Base-by-base conservation (phyloP, 768 basidiomycete species). In the Tulasnella sp. region DNA sequence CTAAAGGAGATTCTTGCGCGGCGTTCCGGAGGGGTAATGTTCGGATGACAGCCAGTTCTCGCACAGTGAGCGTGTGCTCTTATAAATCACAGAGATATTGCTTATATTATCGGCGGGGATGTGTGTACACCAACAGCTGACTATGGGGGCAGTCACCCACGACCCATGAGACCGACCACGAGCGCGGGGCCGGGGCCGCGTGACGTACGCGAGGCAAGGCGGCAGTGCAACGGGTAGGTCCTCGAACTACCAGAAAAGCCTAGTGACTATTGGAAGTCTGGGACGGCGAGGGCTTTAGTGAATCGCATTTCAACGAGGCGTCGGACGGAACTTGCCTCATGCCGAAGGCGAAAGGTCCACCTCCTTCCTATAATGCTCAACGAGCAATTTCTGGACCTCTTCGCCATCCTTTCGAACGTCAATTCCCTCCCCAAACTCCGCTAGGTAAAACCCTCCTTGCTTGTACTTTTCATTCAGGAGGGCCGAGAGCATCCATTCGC, bases 401-500 rank as follows among this genome's bases (percentile, higher is more conserved):
- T 72, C 71, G 31, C 58, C 58, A 64, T 34, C 15, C 9, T 64
- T 64, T 25, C 9, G 29, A 31, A 64, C 29, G 25, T 25, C 58
- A 34, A 64, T 64, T 34, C 15, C 58, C 31, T 78, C 76, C n/a
- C 34, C 77, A 58, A 78, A 68, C 19, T 77, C 71, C 67, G 45
- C 72, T 25, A 76, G 6, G 45, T 45, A 70, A 42, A 70, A 78
- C 29, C 42, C 77, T 22, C 78, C 54, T 42, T 36, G 19, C 14
- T 38, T n/a, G 37, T 67, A 42, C 12, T 49, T 52, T 19, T 38
- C n/a, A 31, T 54, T 38, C 40, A 78, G 40, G 39, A 77, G 34
- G 52, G 54, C 25, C n/a, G 40, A 67, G 8, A 74, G 42, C 58
- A 77, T 73, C 52, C 70, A 73, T 31, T 78, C 77, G 17, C 45